These are phyloP conservation scores for Neofusicoccum umdonicola DNA, from an alignment of 2,329 filamentous ascomycete genomes.

Conservation along the genomic window DNA sequence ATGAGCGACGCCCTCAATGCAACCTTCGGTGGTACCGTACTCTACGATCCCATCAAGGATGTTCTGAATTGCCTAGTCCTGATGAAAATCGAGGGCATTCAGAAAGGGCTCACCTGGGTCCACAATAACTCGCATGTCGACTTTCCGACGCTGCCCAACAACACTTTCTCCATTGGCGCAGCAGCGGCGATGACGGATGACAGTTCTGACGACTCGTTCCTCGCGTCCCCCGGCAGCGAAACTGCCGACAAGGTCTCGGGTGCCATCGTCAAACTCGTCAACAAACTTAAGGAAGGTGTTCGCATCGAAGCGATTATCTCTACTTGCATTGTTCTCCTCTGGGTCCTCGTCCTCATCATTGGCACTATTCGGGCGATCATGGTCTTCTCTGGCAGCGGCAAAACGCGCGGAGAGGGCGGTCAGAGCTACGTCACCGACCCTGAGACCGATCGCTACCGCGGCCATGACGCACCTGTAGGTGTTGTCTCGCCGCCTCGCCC, in stretches of 20 bases:
- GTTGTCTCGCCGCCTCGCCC: slow-evolving; percentile 14
- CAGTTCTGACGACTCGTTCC: slow-evolving; percentile 64
- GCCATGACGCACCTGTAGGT: slow-evolving; percentile 13
- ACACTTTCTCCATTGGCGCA: slow-evolving; percentile 82
- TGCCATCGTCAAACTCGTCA: slow-evolving; percentile 68
- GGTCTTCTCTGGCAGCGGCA: slow-evolving; percentile 60
- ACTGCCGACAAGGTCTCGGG: slow-evolving; percentile 79
- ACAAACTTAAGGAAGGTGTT: slow-evolving; percentile 66
- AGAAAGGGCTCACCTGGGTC: slow-evolving; percentile 92
- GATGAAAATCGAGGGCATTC: slow-evolving; percentile 78
- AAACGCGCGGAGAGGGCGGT: slow-evolving; percentile 61
- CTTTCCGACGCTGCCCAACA: slow-evolving; percentile 73
- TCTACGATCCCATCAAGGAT: slow-evolving; percentile 73
- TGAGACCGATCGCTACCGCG: slow-evolving; percentile 17
- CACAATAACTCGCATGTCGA: slow-evolving; percentile 79
- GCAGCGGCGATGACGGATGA: slow-evolving; percentile 51
- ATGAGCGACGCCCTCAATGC: slow-evolving; percentile 71
- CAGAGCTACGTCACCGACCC: slow-evolving; percentile 34
- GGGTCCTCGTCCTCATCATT: slow-evolving; percentile 72
- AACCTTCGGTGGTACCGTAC: slow-evolving; percentile 78
- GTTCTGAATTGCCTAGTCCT: slow-evolving; percentile 85
- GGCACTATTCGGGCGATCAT: slow-evolving; percentile 67
- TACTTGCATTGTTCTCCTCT: slow-evolving; percentile 69
- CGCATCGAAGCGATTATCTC: slow-evolving; percentile 79
- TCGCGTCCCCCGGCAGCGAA: slow-evolving; percentile 70